Conservation (phyloP, 1,284 basidiomycete species). For the Ustanciosporium gigantosporum region DNA sequence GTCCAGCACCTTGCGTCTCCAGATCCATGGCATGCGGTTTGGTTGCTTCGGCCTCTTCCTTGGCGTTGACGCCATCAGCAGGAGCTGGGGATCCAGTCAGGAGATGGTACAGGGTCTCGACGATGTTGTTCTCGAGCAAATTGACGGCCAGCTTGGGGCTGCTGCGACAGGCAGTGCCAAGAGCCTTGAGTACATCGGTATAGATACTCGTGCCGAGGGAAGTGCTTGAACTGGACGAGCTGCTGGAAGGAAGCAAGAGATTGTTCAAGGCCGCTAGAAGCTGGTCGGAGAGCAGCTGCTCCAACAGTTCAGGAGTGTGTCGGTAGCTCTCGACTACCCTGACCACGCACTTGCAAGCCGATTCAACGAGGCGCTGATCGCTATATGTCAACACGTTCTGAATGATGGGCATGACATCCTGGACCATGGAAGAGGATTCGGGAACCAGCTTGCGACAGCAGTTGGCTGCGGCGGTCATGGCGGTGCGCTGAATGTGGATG, state of each 20-base stretch:
- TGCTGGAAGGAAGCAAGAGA: slow-evolving; percentile 44
- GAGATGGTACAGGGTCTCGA: slow-evolving; percentile 56
- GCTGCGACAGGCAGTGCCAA: slow-evolving; percentile 48
- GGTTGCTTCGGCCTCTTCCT: slow-evolving; percentile 8
- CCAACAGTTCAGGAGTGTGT: slow-evolving; percentile 45
- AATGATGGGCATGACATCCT: slow-evolving; percentile 55
- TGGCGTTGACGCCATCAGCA: slow-evolving; percentile 5
- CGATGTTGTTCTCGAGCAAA: slow-evolving; percentile 53
- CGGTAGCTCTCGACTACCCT: slow-evolving; percentile 50
- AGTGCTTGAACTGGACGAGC: slow-evolving; percentile 33
- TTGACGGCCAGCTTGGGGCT: slow-evolving; percentile 47
- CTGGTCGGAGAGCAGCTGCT: slow-evolving; percentile 41
- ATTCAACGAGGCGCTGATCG: slow-evolving; percentile 57
- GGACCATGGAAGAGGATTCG: slow-evolving; percentile 38
- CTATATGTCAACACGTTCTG: slow-evolving; percentile 53
- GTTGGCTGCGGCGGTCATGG: slow-evolving; percentile 55
- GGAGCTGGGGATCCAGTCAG: slow-evolving; percentile 56
- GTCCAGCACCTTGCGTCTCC: slow-evolving; percentile 3
- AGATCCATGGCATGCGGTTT: slow-evolving; percentile 21
- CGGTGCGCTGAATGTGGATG: slow-evolving; percentile 59
- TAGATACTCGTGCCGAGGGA: slow-evolving; percentile 42
- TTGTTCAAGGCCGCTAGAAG: slow-evolving; percentile 47
- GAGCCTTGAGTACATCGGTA: slow-evolving; percentile 54
- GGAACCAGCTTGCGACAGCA: slow-evolving; percentile 55
- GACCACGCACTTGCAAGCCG: slow-evolving; percentile 57